phyloP scores from a whole-genome alignment of 306 rosid genomes.

The Argentina anserina region DNA sequence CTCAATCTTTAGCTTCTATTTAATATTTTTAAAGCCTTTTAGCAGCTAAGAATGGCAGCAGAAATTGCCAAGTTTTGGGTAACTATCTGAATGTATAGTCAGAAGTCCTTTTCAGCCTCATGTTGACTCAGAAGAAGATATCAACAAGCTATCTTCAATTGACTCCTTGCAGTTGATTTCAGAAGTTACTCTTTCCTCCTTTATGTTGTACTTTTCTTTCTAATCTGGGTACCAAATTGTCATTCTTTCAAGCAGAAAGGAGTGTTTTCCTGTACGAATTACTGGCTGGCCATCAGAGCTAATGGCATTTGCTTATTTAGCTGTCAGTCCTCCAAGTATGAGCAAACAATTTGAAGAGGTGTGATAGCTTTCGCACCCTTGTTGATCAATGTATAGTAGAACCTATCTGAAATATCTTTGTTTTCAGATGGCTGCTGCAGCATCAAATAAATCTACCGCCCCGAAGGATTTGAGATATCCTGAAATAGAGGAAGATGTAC shows the following conservation, averaged over 20 bases:
- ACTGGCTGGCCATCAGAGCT: slow-evolving; percentile 94
- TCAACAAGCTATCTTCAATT: not conserved
- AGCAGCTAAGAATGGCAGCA: not conserved
- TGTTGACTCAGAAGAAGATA: not conserved
- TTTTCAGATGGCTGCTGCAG: slow-evolving; percentile 82
- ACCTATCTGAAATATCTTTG: slow-evolving; percentile 22
- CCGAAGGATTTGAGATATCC: slow-evolving; percentile 69
- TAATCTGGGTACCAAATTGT: slow-evolving; percentile 12
- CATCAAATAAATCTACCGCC: slow-evolving; percentile 55
- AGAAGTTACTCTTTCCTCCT: not conserved
- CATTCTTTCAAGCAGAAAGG: slow-evolving; percentile 49
- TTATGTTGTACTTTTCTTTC: not conserved
- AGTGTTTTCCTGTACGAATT: slow-evolving; percentile 78
- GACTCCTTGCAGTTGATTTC: not conserved
- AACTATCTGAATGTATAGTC: not conserved
- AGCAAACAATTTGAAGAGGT: slow-evolving; percentile 79
- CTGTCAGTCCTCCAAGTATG: slow-evolving; percentile 84
- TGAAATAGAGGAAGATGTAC: slow-evolving; percentile 82
- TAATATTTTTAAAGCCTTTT: not conserved
- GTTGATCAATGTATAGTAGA: slow-evolving; percentile 4
- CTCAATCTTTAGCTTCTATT: not conserved
- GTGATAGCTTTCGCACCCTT: slow-evolving; percentile 15
- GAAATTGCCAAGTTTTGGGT: not conserved
- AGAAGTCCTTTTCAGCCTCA: not conserved
- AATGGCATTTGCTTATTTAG: slow-evolving; percentile 91